Evolutionary conservation across 805 yeast genomes (phyloP), one percentile per base, ranked within the genome.

Genomic region (Zygoascus bituminiphila): DNA sequence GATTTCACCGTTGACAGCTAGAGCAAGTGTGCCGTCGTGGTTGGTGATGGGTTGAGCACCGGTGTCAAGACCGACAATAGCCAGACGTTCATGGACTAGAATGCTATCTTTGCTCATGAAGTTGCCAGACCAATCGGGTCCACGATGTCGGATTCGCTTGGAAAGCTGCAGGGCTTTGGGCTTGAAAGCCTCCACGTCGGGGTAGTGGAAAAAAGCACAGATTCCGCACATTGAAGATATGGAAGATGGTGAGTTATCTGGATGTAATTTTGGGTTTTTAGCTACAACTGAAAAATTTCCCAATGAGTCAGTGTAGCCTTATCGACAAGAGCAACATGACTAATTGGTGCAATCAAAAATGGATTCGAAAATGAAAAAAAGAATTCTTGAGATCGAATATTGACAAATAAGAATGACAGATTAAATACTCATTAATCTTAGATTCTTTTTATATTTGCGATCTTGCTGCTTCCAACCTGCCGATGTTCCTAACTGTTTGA

Each of bases 41-140:
- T 87, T 84, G 54, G 82, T 75, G 71, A 93, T 84, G 57, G 99
- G 99, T 73, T 93, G 99, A 55, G 98, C 96, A 64, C 99, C 99
- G 41, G 96, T 75, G 67, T 88, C 97, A 59, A 93, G 76, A 60
- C 98, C 98, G 53, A 93, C 98, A 65, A 93, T 89, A 57, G 98
- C 94, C 66, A 93, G 76, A 75, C 98, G 86, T 75, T 93, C 98
- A 67, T 93, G 98, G 59, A 85, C 82, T 57, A 93, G 70, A 57
- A 93, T 82, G 43, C 97, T 87, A 56, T 73, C 67, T 81, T 86
- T 86, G 64, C 81, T 80, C 56, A 77, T 71, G 56, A 76, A 66
- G 80, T 88, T 88, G 63, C 98, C 98, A 35, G 52, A 51, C 99
- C 99, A 93, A 71, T 93, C 99, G 58, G 99, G 99, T 63, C 99